Base-by-base conservation (phyloP, 208 protist genomes). In the Trypanosoma theileri region DNA sequence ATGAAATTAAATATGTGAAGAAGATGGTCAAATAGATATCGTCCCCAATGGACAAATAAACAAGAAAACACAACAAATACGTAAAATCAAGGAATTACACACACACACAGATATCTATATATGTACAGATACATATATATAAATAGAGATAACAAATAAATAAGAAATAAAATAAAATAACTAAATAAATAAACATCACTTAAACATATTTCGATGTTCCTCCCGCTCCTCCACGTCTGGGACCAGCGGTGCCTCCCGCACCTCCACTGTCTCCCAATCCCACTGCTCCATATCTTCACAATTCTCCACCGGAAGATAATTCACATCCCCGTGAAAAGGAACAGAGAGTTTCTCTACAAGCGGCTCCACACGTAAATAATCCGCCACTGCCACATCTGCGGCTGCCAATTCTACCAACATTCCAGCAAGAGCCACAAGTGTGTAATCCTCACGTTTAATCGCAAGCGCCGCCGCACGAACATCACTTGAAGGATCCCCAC, bases 261-360 rank as follows among this genome's bases (percentile, higher is more conserved):
- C 89, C 60, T 89, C 52, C 41, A 94, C 80, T 13, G 67, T 72
- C 7, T 87, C 78, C 89, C 84, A 92, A 66, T 92, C 77, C 45
- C 91, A 72, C 72, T 79, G 48, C 45, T 91, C 83, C 68, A 95
- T 91, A 75, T 92, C 74, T 69, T 95, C 86, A 68, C 89, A 95
- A 73, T 95, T 95, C 62, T 92, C 86, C 16, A 85, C 78, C n/a
- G 86, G 80, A 9, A 95, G 71, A 72, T 89, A 92, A 71, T 85
- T 82, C 13, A 80, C 80, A 50, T 52, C 65, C 2, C 86, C 89
- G 59, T 95, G 85, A 52, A 84, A 80, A 2, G 89, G 89, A n/a
- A 95, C 84, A 42, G 73, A 59, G 22, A 95, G 69, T 77, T 90
- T 91, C 69, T 95, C 86, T 11, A 95, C 74, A 24, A 95, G 64